These are phyloP conservation scores for Hymenoscyphus albidus DNA, from an alignment of 2,329 filamentous ascomycete genomes.

Conservation along the genomic window DNA sequence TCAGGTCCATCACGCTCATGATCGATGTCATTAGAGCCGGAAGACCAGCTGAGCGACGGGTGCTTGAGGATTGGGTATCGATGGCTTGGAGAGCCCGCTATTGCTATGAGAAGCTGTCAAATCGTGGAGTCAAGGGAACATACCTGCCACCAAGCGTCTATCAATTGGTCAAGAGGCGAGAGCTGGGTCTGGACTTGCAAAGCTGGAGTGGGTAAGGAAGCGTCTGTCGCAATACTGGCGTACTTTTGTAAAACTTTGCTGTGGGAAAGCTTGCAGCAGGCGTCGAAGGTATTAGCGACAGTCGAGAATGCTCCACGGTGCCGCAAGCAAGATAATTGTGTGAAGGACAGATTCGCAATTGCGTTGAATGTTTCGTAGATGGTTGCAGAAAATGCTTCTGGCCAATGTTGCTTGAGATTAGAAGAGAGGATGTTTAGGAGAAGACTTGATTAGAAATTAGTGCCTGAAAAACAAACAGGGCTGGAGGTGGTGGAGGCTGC, in stretches of 20 bases:
- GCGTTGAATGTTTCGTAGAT: conserved; percentile 50
- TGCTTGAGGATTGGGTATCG: conserved; percentile 72
- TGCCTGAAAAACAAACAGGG: too few species aligned
- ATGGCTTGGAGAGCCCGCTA: conserved; percentile 67
- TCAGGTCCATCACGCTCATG: conserved; percentile 43
- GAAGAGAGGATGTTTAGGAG: conserved; percentile 61
- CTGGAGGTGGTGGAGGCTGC: too few species aligned
- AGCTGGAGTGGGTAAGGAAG: too few species aligned
- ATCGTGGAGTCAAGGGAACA: conserved; percentile 19
- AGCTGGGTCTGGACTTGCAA: background rate
- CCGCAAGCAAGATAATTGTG: conserved; percentile 75
- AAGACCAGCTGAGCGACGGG: conserved; percentile 85
- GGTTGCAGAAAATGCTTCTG: conserved; percentile 40
- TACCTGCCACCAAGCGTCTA: conserved; percentile 69
- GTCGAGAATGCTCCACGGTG: conserved; percentile 93
- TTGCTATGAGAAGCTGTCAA: background rate
- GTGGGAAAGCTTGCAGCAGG: conserved; percentile 68
- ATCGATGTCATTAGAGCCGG: conserved; percentile 83
- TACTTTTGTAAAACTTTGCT: conserved; percentile 33
- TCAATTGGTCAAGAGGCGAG: conserved; percentile 30
- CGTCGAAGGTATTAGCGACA: conserved; percentile 80
- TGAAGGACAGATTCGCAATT: conserved; percentile 73
- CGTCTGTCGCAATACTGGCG: background rate
- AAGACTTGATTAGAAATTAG: conserved; percentile 49
- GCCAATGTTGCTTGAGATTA: conserved; percentile 43